These are phyloP conservation scores for Penicillium sclerotigenum DNA, from an alignment of 2,329 filamentous ascomycete genomes.

Conservation along the genomic window DNA sequence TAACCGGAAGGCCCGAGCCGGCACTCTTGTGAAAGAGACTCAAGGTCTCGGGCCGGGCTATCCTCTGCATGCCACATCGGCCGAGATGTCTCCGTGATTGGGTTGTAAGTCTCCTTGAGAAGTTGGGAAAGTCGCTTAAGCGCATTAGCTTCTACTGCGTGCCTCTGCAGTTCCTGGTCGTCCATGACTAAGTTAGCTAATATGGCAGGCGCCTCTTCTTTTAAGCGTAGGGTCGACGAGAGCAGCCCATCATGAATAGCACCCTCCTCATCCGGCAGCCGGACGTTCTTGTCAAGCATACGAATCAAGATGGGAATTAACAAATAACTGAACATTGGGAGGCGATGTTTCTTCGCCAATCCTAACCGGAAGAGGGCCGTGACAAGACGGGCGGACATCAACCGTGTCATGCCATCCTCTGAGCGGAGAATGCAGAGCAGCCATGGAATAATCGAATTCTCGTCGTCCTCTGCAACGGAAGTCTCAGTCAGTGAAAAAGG, in stretches of 20 bases:
- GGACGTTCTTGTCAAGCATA: conserved; percentile 58
- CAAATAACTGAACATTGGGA: conserved; percentile 62
- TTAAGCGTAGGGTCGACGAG: conserved; percentile 51
- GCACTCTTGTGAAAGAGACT: conserved; percentile 35
- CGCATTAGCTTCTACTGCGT: conserved; percentile 68
- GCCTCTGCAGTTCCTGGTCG: conserved; percentile 73
- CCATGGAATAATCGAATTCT: conserved; percentile 71
- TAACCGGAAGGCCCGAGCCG: conserved; percentile 61
- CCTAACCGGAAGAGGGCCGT: conserved; percentile 67
- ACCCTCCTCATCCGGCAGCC: conserved; percentile 40
- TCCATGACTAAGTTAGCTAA: conserved; percentile 76
- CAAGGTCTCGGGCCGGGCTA: conserved; percentile 18
- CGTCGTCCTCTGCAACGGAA: conserved; percentile 55
- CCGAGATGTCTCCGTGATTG: conserved; percentile 47
- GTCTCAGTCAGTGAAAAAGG: conserved; percentile 39
- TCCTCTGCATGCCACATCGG: conserved; percentile 55
- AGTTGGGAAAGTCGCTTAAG: conserved; percentile 62
- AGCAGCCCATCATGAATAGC: conserved; percentile 38
- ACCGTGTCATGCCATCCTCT: conserved; percentile 55
- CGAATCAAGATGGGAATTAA: conserved; percentile 68
- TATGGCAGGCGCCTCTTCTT: conserved; percentile 70
- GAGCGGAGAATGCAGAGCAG: conserved; percentile 63
- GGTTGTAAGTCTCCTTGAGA: conserved; percentile 65
- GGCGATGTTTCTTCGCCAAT: conserved; percentile 62
- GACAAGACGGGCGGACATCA: conserved; percentile 68